These are phyloP conservation scores for Leccinum olivaceopallidum DNA, from an alignment of 768 basidiomycete genomes.

Conservation along the genomic window DNA sequence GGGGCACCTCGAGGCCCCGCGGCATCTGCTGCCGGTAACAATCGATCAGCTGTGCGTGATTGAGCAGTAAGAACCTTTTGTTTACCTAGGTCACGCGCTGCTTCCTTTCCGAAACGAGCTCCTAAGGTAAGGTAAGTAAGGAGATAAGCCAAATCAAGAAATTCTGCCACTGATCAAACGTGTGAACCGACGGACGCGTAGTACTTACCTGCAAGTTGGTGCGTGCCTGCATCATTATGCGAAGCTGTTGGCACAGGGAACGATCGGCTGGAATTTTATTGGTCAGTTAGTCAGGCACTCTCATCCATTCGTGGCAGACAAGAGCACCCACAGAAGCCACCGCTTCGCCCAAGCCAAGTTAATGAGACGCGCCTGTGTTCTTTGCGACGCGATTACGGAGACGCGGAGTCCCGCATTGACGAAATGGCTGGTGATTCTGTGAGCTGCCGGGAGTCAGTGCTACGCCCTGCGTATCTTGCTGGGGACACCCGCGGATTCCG, in stretches of 20 bases:
- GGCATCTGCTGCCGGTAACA: neutral
- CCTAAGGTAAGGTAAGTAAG: too few species aligned
- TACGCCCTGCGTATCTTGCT: neutral
- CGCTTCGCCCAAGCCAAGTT: neutral
- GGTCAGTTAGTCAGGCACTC: neutral
- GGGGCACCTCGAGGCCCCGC: neutral
- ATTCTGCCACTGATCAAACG: neutral
- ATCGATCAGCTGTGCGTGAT: neutral
- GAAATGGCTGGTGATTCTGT: neutral
- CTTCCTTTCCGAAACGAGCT: neutral
- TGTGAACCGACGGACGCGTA: neutral
- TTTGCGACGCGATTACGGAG: neutral
- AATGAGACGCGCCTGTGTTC: neutral
- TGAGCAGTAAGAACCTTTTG: neutral
- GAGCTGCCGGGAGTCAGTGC: neutral
- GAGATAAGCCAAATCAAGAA: neutral
- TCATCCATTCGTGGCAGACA: neutral
- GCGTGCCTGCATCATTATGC: neutral
- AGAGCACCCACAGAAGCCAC: neutral
- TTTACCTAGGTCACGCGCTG: neutral
- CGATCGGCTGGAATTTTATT: neutral
- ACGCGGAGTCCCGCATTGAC: neutral
- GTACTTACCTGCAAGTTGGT: neutral
- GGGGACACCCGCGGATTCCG: neutral
- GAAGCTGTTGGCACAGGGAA: neutral